Conservation (phyloP, 345 rosid genomes). For the Diplotaxis tenuifolia region DNA sequence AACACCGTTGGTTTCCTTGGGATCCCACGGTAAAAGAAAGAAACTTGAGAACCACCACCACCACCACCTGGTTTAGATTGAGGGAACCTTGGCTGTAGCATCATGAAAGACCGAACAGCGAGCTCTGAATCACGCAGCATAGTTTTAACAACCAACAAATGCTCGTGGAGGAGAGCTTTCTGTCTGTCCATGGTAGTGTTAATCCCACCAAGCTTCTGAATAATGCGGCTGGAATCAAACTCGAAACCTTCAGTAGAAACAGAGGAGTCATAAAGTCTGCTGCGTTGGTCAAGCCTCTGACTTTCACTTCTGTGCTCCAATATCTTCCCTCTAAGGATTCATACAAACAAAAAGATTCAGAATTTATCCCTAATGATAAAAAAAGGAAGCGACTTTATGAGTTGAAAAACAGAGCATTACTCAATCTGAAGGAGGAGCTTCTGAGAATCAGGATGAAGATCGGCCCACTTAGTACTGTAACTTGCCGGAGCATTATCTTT, state of each 20-base stretch:
- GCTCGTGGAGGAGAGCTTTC: conserved; percentile 70
- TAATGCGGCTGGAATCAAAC: conserved; percentile 80
- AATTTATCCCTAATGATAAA: background rate
- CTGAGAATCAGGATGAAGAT: conserved; percentile 94
- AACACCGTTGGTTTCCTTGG: too few relatives aligned
- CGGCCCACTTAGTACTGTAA: conserved; percentile 91
- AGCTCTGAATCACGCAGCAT: conserved; percentile 83
- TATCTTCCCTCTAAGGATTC: conserved; percentile 60
- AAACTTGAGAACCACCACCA: too few relatives aligned
- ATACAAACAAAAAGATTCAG: conserved; percentile 16
- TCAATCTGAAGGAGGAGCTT: conserved; percentile 80
- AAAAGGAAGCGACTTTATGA: conserved; percentile 1
- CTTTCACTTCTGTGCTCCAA: conserved; percentile 86
- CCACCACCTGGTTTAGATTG: conserved; percentile 48
- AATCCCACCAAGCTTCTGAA: conserved; percentile 98
- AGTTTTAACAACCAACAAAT: conserved; percentile 75
- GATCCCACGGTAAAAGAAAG: too few relatives aligned
- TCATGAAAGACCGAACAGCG: conserved; percentile 84
- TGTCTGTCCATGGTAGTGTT: conserved; percentile 75
- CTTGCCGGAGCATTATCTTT: conserved; percentile 84
- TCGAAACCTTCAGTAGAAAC: conserved; percentile 84
- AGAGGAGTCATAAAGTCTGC: conserved; percentile 93
- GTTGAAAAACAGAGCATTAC: conserved; percentile 38
- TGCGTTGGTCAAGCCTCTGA: conserved; percentile 86
- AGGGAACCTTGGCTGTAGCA: conserved; percentile 70